Base-by-base conservation (phyloP, 164 flowering plant genomes). In the Taxillus chinensis region DNA sequence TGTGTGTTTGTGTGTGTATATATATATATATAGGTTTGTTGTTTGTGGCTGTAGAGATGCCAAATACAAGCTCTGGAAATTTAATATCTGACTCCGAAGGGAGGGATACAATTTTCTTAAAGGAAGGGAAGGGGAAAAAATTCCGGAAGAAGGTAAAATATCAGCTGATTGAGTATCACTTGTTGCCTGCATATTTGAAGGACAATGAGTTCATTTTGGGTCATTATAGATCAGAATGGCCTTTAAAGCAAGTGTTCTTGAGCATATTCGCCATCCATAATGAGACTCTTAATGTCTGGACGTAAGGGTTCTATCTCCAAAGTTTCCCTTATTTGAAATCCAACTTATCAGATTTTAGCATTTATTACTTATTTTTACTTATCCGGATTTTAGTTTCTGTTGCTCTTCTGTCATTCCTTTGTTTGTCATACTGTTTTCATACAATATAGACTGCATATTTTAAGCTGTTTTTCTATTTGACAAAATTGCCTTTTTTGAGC, bases 221-320 rank as follows among this genome's bases (percentile, higher is more conserved):
- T 38, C 84, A 93, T 78, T 93, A 93, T 62, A 76, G 99, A 42
- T 68, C 95, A 6, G 95, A 90, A 71, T 88, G 97, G 99, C 99
- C 99, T 0, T 55, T 93, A 68, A 93, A 86, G 81, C 90, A 93
- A 65, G 65, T 72, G 41, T 75, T 93, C 55, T 78, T 93, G 14
- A 93, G 99, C 82, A 79, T 89, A 42, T 93, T 93, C 76, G 66
- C 83, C 70, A 80, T 93, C 65, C 99, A 93, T 72, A 93, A 89
- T 54, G 97, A 90, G 85, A 93, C 99, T 41, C 79, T 93, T 39
- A 93, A 93, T 66, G 91, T 93, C 57, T 90, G 99, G 99, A 93
- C 99, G 99, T 93, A 87, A 82, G 89, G 4, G 46, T 65, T 64
- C 48, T 53, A 17, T 55, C 8, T 53, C 27, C 41, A 8, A 14